Base-by-base conservation (phyloP, 257 asterid species). In the Thymus mandschuricus region DNA sequence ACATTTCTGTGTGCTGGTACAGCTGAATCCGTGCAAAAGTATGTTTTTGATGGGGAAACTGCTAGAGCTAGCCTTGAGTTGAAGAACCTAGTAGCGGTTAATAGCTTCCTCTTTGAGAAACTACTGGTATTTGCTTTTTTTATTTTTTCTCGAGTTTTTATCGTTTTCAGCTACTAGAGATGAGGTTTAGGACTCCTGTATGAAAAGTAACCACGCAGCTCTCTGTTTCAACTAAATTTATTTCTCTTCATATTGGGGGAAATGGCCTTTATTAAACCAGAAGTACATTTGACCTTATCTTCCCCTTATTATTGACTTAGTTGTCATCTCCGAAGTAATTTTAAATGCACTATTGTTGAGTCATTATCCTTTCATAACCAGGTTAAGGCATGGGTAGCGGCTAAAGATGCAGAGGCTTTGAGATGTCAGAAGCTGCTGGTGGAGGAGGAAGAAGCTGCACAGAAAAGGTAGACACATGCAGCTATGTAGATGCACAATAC, bases 361-460 rank as follows among this genome's bases (percentile, higher is more conserved):
- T 62, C 10, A 5, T 44, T 66, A 3, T 85, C 66, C 79, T 76
- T 73, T 69, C 77, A 57, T 76, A 38, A 79, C 66, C 78, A 95
- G 99, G 92, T 92, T 75, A 95, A 90, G 79, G 90, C 97, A 69
- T 90, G 98, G 97, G 71, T 90, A 31, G 92, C 97, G 11, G 90
- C 87, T 81, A 88, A 95, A 84, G 97, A 95, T 81, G 96, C 88
- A 12, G 99, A 92, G 85, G 94, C 99, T 76, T 88, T 92, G 80
- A 92, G 95, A 78, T 88, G 92, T 78, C 96, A 95, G 68, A 88
- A 90, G 83, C 88, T 92, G 81, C 99, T 95, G 44, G 91, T 92
- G 79, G 99, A 88, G 87, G 99, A 95, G 83, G 99, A 92, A 79
- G 99, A 95, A 78, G 97, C 95, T 68, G 92, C 87, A 72, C 86